Evolutionary conservation across 1,284 basidiomycete genomes (phyloP), one percentile per base, ranked within the genome.

Genomic region (Vanrija humicola): DNA sequence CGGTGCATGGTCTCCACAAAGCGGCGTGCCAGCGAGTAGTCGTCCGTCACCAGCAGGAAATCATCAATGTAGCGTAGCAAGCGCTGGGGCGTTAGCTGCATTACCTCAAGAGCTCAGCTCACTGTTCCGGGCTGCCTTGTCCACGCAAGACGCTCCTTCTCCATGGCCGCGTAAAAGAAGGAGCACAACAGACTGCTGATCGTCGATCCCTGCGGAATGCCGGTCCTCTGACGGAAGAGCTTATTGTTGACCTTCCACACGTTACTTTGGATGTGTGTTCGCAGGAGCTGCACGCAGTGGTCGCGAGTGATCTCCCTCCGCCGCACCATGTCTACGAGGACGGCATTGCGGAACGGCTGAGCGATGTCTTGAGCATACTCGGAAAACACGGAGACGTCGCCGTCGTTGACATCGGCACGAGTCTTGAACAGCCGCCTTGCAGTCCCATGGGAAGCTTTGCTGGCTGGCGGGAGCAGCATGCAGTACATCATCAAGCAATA

Each of bases 171-270:
- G 61, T 98, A 98, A 74, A 93, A 96, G 74, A 93, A 88, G 1
- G 88, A 88, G 70, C 96, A 99, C 1, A 99, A 78, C 28, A 98
- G 70, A 1, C 89, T 85, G 6, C 92, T 96, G 26, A 98, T 77
- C 25, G 91, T 84, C 0, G 93, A 97, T 15, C 96, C 96, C 73
- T 98, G 96, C 0, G 96, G 93, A 28, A 98, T 98, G 0, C 96
- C 96, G 12, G 90, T 83, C 8, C 82, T 82, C 74, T 98, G 96
- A 3, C 88, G 65, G 45, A 56, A 76, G 21, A 63, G 61, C 43
- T 66, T 59, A 47, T 50, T 58, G 6, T 68, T 29, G 55, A 86
- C 89, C 79, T 91, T 91, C 70, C 98, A 90, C 18, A 96, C 84
- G 63, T 97, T 97, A 59, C 90, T 85, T 5, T 83, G 87, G 61